A percentile compares a stretch with the other conserved stretches of the same genome.
Evolutionary conservation across 306 rosid species (phyloP).

Genomic region (Dryas octopetala): DNA sequence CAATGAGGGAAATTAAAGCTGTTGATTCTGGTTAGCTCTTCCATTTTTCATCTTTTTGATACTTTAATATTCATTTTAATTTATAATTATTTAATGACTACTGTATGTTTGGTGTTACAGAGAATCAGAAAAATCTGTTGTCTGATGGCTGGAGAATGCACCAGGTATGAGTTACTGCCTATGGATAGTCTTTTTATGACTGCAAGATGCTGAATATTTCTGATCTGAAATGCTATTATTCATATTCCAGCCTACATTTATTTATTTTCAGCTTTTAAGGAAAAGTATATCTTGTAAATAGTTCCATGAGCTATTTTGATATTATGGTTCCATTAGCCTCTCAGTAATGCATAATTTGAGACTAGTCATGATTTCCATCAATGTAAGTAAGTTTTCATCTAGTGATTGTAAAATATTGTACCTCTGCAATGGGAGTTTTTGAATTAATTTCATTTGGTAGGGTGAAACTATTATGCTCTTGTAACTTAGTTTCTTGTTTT

Average conservation of each 20-base stretch:
- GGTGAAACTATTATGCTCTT: too few relatives aligned
- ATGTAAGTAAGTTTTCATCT: too few relatives aligned
- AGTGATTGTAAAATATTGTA: too few relatives aligned
- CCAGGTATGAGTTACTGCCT: constrained; percentile 58
- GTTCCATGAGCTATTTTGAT: not conserved
- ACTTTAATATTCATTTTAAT: not conserved
- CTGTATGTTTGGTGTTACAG: constrained; percentile 34
- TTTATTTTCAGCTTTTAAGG: not conserved
- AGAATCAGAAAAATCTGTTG: constrained; percentile 87
- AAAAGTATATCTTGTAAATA: not conserved
- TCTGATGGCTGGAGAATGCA: constrained; percentile 92
- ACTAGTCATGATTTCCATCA: too few relatives aligned
- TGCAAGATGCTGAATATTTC: constrained; percentile 1
- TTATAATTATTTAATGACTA: not conserved
- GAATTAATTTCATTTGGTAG: too few relatives aligned
- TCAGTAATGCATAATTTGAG: not conserved
- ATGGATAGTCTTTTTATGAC: constrained; percentile 8
- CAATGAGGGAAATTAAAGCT: constrained; percentile 95
- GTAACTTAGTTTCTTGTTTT: too few relatives aligned
- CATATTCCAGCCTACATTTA: not conserved
- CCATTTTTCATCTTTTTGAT: constrained; percentile 10
- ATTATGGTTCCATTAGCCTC: not conserved
- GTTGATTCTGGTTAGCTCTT: constrained; percentile 89
- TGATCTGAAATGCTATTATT: constrained; percentile 2
- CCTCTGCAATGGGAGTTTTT: too few relatives aligned